phyloP scores from a whole-genome alignment of 139 green algal genomes.

The Bryopsis sp. region DNA sequence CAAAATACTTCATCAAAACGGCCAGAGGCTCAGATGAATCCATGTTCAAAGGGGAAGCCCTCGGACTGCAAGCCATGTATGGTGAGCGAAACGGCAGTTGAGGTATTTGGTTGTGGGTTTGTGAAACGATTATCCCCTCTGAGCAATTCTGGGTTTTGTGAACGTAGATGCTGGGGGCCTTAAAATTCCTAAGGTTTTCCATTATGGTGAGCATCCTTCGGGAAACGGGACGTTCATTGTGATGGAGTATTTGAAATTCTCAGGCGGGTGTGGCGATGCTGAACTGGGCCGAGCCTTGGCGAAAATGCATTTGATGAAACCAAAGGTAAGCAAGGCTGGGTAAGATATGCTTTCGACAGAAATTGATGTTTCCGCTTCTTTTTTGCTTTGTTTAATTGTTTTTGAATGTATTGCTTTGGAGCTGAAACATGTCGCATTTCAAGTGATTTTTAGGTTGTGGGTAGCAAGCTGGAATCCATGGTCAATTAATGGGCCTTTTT shows the following conservation, averaged over 20 bases:
- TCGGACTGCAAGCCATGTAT: conserved; percentile 75
- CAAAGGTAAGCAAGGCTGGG: too few relatives aligned
- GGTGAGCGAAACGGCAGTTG: conserved; percentile 26
- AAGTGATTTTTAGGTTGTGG: not conserved
- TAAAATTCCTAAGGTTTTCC: conserved; percentile 38
- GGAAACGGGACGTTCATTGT: conserved; percentile 74
- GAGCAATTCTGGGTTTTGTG: not conserved
- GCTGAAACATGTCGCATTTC: not conserved
- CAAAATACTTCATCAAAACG: conserved; percentile 76
- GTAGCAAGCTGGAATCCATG: not conserved
- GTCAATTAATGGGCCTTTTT: not conserved
- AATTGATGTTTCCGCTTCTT: not conserved
- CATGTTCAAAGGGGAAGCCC: conserved; percentile 85
- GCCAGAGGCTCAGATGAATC: conserved; percentile 29
- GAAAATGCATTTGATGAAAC: conserved; percentile 75
- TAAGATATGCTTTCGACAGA: too few relatives aligned
- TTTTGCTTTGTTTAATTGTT: conserved; percentile 1
- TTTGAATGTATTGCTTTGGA: conserved; percentile 5
- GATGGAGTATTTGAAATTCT: conserved; percentile 86
- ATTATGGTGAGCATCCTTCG: conserved; percentile 36
- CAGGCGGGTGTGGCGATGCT: conserved; percentile 20
- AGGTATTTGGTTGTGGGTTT: not conserved
- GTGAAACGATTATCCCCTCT: not conserved
- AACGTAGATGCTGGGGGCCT: not conserved
- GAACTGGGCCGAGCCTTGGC: conserved; percentile 71